A percentile compares a stretch with the other conserved stretches of the same genome.
Evolutionary conservation across 2,329 filamentous ascomycete genomes (phyloP).

Genomic region (Microascus cirrosus): DNA sequence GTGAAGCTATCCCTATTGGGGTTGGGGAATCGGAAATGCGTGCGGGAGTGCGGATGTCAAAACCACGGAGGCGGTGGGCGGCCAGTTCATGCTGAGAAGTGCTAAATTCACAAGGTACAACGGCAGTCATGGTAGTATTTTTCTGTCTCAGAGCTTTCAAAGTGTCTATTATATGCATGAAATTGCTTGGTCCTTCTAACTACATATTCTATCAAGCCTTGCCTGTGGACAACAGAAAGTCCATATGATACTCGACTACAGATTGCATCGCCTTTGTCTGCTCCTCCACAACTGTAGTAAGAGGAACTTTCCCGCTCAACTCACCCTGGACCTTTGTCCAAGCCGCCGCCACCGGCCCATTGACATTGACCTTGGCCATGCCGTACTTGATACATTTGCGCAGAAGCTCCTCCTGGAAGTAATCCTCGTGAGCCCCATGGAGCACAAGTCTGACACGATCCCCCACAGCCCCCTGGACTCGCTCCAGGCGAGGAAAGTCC

Average conservation of each 20-base stretch:
- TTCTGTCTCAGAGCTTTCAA: too few relatives aligned
- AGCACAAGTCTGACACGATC: slow-evolving; percentile 33
- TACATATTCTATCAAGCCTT: too few relatives aligned
- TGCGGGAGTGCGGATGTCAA: too few relatives aligned
- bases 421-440: slow-evolving; percentile 39
- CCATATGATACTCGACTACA: neutral
- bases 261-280: neutral
- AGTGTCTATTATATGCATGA: too few relatives aligned
- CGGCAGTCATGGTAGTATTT: too few relatives aligned
- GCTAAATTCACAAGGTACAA: too few relatives aligned
- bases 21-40: too few relatives aligned
- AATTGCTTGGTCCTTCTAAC: too few relatives aligned
- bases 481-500: slow-evolving; percentile 41
- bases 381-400: slow-evolving; percentile 29
- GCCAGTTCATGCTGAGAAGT: too few relatives aligned
- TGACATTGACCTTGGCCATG: slow-evolving; percentile 45
- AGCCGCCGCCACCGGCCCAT: slow-evolving; percentile 36
- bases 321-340: slow-evolving; percentile 26
- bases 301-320: neutral
- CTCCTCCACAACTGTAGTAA: neutral
- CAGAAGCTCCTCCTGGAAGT: slow-evolving; percentile 38
- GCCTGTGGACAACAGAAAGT: too few relatives aligned
- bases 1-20: too few relatives aligned
- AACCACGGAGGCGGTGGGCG: too few relatives aligned
- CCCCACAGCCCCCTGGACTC: slow-evolving; percentile 16